Evolutionary conservation across 2,329 filamentous ascomycete species (phyloP), one percentile per base, ranked within the genome.

Genomic region (Epichloe amarillans): DNA sequence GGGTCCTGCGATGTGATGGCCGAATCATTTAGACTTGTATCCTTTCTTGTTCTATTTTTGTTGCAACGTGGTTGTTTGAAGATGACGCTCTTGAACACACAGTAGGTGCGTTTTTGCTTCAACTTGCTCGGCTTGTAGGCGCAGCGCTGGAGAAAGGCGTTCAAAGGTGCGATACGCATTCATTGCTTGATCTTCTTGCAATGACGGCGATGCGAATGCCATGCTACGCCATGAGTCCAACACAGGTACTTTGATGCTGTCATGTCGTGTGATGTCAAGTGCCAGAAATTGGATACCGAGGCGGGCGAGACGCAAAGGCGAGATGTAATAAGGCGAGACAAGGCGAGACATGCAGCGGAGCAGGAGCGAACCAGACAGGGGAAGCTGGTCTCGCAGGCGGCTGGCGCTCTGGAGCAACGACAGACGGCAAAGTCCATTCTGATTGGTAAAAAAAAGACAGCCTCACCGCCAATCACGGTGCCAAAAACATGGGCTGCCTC

Each of bases 291-390:
- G 26, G 8, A 30, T 30, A 15, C 36, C 36, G 15, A 37, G 12
- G 36, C 3, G 4, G 36, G 14, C 14, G 26, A 23, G 42, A 48
- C 5, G 21, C n/a, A 17, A 35, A 15, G 30, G 5, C 10, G n/a
- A 17, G n/a, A 50, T 35, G 47, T 42, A 39, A 37, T 42, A 42
- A 43, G 43, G 50, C 48, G 49, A 43, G 19, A 46, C 30, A 50
- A 42, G 49, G 37, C 45, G 36, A 56, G 49, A 53, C 53, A 53
- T 52, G 47, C 53, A 53, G 35, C 49, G 23, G 23, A 26, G 6
- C 23, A 26, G 36, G 42, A 17, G 19, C 49, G 52, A 23, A 26
- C 23, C 41, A 30, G 30, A 30, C 26, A 10, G 23, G 46, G 52
- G 46, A 45, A 30, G 30, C 30, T 30, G n/a, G 15, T 40, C 38